Conservation (phyloP, 805 yeast species). For the Metschnikowia santaceciliae region DNA sequence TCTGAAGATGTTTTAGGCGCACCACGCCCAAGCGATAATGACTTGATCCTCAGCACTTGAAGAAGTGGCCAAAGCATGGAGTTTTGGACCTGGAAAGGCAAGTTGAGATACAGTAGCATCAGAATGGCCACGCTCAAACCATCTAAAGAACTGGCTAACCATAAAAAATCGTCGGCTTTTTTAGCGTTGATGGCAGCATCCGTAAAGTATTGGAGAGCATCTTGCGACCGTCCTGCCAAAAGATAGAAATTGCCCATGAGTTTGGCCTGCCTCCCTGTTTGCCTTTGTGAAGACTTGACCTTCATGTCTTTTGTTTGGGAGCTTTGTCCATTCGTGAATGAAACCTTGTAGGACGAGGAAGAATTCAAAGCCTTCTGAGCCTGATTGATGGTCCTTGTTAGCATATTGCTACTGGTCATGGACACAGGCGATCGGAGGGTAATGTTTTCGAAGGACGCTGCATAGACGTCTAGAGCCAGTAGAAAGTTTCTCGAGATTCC, state of each 20-base stretch:
- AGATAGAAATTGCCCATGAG: slow-evolving; percentile 72
- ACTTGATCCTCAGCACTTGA: slow-evolving; percentile 29
- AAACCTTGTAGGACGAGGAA: slow-evolving; percentile 35
- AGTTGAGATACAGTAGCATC: slow-evolving; percentile 53
- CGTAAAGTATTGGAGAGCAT: slow-evolving; percentile 68
- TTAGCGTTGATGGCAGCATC: slow-evolving; percentile 64
- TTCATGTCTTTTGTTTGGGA: slow-evolving; percentile 22
- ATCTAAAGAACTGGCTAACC: slow-evolving; percentile 89
- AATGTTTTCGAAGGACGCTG: slow-evolving; percentile 71
- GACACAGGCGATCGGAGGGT: slow-evolving; percentile 81
- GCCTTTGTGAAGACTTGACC: slow-evolving; percentile 39
- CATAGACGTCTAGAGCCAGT: slow-evolving; percentile 59
- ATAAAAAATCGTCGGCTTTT: slow-evolving; percentile 66
- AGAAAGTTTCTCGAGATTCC: slow-evolving; percentile 67
- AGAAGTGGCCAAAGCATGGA: slow-evolving; percentile 31
- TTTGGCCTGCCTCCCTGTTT: slow-evolving; percentile 72
- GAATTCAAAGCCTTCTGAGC: slow-evolving; percentile 44
- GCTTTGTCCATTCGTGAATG: slow-evolving; percentile 20
- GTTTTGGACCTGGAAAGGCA: slow-evolving; percentile 47
- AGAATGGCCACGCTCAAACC: slow-evolving; percentile 67
- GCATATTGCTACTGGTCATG: slow-evolving; percentile 46
- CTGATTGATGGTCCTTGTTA: slow-evolving; percentile 36
- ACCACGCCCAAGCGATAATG: slow-evolving; percentile 18
- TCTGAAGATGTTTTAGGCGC: slow-evolving; percentile 49
- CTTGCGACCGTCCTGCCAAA: slow-evolving; percentile 71